Evolutionary conservation across 345 rosid genomes (phyloP), one percentile per base, ranked within the genome.

Genomic region (Carallia pectinifolia): DNA sequence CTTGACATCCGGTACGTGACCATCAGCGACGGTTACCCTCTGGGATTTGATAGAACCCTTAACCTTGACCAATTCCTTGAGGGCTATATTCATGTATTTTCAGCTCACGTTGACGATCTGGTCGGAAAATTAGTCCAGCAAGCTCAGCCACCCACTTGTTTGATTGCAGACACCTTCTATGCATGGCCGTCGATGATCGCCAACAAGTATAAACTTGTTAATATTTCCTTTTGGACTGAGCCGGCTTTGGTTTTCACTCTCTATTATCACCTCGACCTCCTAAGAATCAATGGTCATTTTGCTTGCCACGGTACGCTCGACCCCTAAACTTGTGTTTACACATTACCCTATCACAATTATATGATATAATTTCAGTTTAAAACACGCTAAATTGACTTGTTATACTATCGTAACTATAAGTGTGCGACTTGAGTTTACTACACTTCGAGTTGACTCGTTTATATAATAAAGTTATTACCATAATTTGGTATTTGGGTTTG

Each of bases 181-280:
- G 89, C 85, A 19, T 85, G 90, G 89, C 78, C 87, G 5, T 86
- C 90, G 1, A 81, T 71, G 79, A 65, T 88, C 67, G 88, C 71
- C 6, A 79, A 74, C 71, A 85, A 85, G 72, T 84, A 81, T 15
- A 83, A 80, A 1, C 44, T 83, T 63, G 15, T 77, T 16, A 79
- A 85, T 74, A 85, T 85, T 62, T 89, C 93, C 53, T 86, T 86
- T 69, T 86, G 93, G 90, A 89, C 93, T 7, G 87, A 86, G 70
- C 81, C 89, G 5, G 90, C 90, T 75, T 66, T 89, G 73, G 88
- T 85, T 39, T 86, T 85, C 52, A 66, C 80, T 64, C 71, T 86
- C 38, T 86, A 86, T 66, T 85, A 83, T 37, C 88, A 86, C 64
- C 6, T 86, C 70, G 80, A 88, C 67, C 88, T 88, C 50, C 86